Evolutionary conservation across 805 yeast genomes (phyloP).

Genomic region (Candida cerambycidarum): DNA sequence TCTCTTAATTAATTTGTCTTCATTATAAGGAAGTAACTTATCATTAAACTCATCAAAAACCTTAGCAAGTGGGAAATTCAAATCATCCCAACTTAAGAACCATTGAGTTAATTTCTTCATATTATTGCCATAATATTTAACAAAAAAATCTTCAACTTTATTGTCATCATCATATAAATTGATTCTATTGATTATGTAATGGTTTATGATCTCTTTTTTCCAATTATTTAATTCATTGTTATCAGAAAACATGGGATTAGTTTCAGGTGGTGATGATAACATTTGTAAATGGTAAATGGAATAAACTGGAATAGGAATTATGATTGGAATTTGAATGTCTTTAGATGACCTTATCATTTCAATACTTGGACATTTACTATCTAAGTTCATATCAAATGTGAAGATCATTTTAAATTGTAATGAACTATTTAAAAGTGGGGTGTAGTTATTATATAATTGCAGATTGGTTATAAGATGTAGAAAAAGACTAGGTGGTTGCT

Average conservation of each 20-base stretch:
- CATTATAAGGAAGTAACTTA: constrained; percentile 20
- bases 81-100: constrained; percentile 25
- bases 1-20: constrained; percentile 24
- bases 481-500: constrained; percentile 15
- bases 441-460: constrained; percentile 34
- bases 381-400: constrained; percentile 36
- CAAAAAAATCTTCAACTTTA: constrained; percentile 19
- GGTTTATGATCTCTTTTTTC: constrained; percentile 30
- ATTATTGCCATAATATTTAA: constrained; percentile 28
- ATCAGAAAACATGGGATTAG: constrained; percentile 10
- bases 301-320: constrained; percentile 35
- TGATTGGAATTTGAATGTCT: constrained; percentile 27
- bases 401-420: constrained; percentile 30
- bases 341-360: constrained; percentile 29
- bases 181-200: constrained; percentile 30
- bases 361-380: constrained; percentile 34
- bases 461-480: constrained; percentile 30
- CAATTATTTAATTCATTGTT: constrained; percentile 27
- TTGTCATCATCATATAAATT: constrained; percentile 19
- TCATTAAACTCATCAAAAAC: constrained; percentile 23
- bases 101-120: constrained; percentile 26
- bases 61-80: constrained; percentile 15
- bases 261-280: constrained; percentile 18
- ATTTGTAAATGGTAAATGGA: constrained; percentile 14
- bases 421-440: constrained; percentile 19